These are phyloP conservation scores for Massospora cicadina DNA, from an alignment of 371 early-diverging fungal genomes.

Conservation along the genomic window DNA sequence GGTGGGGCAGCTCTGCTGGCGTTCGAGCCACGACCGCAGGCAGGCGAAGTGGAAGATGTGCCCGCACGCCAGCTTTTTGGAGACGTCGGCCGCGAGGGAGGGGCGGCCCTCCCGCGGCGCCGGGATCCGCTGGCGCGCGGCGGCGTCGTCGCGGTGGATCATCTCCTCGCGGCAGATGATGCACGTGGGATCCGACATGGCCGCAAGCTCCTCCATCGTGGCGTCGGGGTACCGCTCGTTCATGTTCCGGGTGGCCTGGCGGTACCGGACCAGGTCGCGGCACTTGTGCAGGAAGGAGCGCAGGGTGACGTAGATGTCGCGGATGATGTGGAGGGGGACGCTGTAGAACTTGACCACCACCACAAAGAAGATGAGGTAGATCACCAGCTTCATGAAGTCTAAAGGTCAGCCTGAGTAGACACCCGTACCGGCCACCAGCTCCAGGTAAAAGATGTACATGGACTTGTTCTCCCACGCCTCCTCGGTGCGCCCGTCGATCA, in stretches of 20 bases:
- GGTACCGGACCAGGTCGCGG: conserved; percentile 71
- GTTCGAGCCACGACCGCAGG: conserved; percentile 92
- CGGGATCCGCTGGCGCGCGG: neutral
- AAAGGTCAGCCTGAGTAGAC: conserved; percentile 1
- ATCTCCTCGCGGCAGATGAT: conserved; percentile 96
- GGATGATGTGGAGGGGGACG: conserved; percentile 82
- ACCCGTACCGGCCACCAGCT: conserved; percentile 47
- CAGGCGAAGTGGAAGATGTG: conserved; percentile 97
- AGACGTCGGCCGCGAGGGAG: conserved; percentile 33
- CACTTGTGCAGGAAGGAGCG: conserved; percentile 75
- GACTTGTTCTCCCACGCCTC: conserved; percentile 90
- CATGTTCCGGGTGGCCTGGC: conserved; percentile 88
- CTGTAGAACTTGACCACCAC: conserved; percentile 62
- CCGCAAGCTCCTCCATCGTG: conserved; percentile 55
- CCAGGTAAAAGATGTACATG: conserved; percentile 74
- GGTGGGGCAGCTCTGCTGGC: conserved; percentile 97
- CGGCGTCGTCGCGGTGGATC: conserved; percentile 18
- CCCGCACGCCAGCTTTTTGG: conserved; percentile 91
- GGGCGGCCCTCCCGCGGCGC: conserved; percentile 12
- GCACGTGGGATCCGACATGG: conserved; percentile 70
- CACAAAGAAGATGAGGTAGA: conserved; percentile 71
- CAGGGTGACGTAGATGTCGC: conserved; percentile 87
- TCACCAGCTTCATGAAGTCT: conserved; percentile 77
- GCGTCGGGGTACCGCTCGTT: conserved; percentile 82
- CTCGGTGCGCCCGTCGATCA: conserved; percentile 59